Base-by-base conservation (phyloP, 371 early-diverging fungal species). In the Syncephalastrum racemosum region DNA sequence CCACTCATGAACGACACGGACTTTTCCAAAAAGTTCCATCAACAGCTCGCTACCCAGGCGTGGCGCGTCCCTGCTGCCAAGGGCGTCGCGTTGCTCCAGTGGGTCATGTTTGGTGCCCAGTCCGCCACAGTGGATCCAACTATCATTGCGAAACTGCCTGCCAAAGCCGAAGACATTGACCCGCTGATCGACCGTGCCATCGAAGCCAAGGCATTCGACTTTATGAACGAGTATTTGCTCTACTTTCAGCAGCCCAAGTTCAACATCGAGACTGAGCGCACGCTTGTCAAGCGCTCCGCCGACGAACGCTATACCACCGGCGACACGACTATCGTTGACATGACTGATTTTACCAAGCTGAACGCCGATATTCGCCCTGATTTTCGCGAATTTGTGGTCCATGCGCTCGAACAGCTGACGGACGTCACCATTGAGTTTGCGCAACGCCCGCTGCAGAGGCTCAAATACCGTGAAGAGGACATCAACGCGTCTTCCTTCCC, bases 381-480 rank as follows among this genome's bases (percentile, higher is more conserved):
- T 31, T 74, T 89, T 59, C 75, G 81, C 60, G 54, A 64, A 54
- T 68, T 74, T 58, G 64, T 87, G 57, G 52, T 80, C 63, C 60
- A 80, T 56, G 76, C 79, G 63, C 57, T 87, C 48, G 70, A 78
- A 58, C 62, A 68, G 49, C 52, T 84, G 47, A 53, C 80, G 2
- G 47, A 67, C 0, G 54, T 70, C 18, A 69, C 88, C 36, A 83
- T 89, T 41, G 69, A 66, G 50, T 68, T 79, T 10, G 75, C 85
- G 68, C 71, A 78, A 19, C 66, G 73, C 27, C 67, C 83, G 12
- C 66, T 90, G 45, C 73, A 86, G 56, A 77, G 80, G 43, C 75
- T 90, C 61, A 83, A 85, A 54, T 84, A 88, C 57, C 80, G 69
- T 46, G 92, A 92, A 59, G 92, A 92, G 52, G 91, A 91, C 61